These are phyloP conservation scores for Suillus cothurnatus DNA, from an alignment of 768 basidiomycete species.

Conservation along the genomic window DNA sequence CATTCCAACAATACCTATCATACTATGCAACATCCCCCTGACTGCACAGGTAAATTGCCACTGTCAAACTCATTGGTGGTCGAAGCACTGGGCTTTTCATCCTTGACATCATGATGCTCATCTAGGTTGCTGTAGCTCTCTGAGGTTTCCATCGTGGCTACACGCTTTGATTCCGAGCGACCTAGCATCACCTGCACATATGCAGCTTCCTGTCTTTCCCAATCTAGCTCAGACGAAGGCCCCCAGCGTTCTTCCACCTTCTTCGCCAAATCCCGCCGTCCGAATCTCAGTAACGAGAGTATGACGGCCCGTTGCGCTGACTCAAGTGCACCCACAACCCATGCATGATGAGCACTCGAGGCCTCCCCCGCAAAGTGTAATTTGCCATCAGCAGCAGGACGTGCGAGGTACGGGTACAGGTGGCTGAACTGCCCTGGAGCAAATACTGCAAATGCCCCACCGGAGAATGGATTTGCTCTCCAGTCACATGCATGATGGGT, in stretches of 20 bases:
- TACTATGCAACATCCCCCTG: not conserved
- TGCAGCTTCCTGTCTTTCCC: not conserved
- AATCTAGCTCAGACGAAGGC: not conserved
- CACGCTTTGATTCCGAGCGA: not conserved
- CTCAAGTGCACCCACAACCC: conserved; percentile 2
- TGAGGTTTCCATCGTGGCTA: not conserved
- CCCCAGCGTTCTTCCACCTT: conserved; percentile 7
- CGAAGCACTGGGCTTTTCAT: not conserved
- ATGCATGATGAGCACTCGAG: conserved; percentile 1
- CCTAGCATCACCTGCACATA: conserved; percentile 2
- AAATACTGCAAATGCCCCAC: not conserved
- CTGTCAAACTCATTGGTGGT: not conserved
- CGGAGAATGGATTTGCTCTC: not conserved
- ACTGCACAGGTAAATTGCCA: not conserved
- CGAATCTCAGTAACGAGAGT: conserved; percentile 4
- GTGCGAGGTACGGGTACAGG: not conserved
- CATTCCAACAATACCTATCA: not conserved
- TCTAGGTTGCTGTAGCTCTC: not conserved
- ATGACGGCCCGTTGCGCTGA: conserved; percentile 5
- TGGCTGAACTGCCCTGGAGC: not conserved
- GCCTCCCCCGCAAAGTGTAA: conserved; percentile 5
- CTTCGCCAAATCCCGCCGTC: conserved; percentile 1
- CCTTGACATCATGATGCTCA: not conserved
- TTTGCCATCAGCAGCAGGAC: not conserved
- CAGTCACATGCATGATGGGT: not conserved